Base-by-base conservation (phyloP, 2,329 filamentous ascomycete genomes). In the Ophiosphaerella narmari region DNA sequence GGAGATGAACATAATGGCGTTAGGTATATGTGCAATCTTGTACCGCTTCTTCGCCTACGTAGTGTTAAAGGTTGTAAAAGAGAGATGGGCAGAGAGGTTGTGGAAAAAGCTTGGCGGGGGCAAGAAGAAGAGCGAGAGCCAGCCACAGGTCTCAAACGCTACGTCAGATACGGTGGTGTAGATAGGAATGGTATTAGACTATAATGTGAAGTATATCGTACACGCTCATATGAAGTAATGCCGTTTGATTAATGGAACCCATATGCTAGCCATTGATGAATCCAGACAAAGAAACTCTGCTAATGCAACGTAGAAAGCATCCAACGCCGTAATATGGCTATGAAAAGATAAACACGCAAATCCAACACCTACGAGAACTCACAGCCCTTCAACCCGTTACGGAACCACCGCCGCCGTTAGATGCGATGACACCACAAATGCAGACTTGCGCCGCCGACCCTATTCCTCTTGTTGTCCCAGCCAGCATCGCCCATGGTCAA, bases 21-120 rank as follows among this genome's bases (percentile, higher is more conserved):
- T 91, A 60, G 87, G 83, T 0, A 80, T 83, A 1, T 85, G 83
- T 48, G 78, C 86, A 1, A 77, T 91, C 1, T 77, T 81, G 6
- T 91, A 91, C 71, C 76, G 89, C 7, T 29, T 88, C 3, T 62
- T 90, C 8, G 84, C 86, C 0, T 89, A 84, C 77, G 64, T 74
- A 3, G 53, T 88, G 39, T 55, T 89, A 54, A 81, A 81, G 63
- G 62, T 76, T 11, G 79, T 78, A 54, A 79, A 83, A 62, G 81
- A 78, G 45, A 75, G 80, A 52, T 85, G 82, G 82, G 9, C 69
- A 1, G 65, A 65, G 1, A 65, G 52, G 36, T 4, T 60, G n/a
- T 71, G 67, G 68, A 60, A 50, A 29, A 67, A 53, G 21, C n/a
- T 65, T 13, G 55, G 60, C 11, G 56, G 52, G 2, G 54, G 56